Base-by-base conservation (phyloP, 306 rosid species). In the Albizia julibrissin region DNA sequence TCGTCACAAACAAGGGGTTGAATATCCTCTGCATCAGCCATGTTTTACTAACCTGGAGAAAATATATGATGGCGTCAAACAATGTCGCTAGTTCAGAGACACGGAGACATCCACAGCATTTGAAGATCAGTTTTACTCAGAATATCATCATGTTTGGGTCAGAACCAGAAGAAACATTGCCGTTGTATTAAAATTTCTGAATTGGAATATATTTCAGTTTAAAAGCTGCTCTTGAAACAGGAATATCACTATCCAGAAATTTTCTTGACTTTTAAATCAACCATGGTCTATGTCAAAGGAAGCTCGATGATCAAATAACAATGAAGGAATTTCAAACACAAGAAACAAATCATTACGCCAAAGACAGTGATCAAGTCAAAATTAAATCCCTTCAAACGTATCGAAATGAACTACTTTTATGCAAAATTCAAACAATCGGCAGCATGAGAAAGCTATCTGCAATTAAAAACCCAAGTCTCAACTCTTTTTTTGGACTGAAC, bases 1-100 rank as follows among this genome's bases (percentile, higher is more conserved):
- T 94, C 91, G 87, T 94, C 98, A 8, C 97, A 94, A 14, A 94
- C 98, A 14, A 94, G 98, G 78, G 98, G 98, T 87, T 92, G 98
- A 87, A 92, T 94, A 84, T 92, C 97, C 91, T 92, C 97, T 33
- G 87, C 87, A 72, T 94, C 98, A 11, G 98, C 97, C 98, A 94
- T 94, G 65, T 84, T 88, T 92, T 71, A 87, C 33, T n/a, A 78
- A 89, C 66, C 92, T 86, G 79, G 79, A 82, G 7, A 24, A 69
- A 37, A 10, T 0, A 9, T 19, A 54, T 0, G 31, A 37, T 13
- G 10, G 46, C 24, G 26, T 18, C 62, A 54, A 54, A 54, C 27
- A 54, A 8, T 19, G 22, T 54, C 26, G 21, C 7, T 49, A 49
- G 56, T 4, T 49, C n/a, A 4, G 8, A 49, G n/a, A 15, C 37